These are phyloP conservation scores for Carallia pectinifolia DNA, from an alignment of 345 rosid genomes.

Conservation along the genomic window DNA sequence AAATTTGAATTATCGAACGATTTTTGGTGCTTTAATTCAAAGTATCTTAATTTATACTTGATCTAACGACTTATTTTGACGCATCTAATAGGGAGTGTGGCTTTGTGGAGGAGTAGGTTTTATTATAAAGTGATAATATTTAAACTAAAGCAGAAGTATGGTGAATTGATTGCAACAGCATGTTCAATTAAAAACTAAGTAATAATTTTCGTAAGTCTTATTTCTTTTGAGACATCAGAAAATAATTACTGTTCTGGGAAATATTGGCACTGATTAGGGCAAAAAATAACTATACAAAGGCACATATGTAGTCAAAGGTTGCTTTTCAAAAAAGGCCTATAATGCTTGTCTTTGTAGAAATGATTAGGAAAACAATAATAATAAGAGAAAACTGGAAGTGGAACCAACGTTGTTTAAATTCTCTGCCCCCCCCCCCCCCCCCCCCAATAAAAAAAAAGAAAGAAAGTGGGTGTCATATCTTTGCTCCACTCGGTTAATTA, in stretches of 20 bases:
- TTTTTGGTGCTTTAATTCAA: too few species aligned
- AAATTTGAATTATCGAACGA: too few species aligned
- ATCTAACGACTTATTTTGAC: too few species aligned
- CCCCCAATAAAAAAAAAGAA: neutral
- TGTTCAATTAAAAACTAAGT: too few species aligned
- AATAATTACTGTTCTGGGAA: neutral
- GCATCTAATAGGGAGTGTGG: too few species aligned
- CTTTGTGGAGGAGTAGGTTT: too few species aligned
- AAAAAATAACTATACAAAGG: neutral
- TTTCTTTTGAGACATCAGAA: too few species aligned
- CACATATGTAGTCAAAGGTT: neutral
- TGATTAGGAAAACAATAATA: conserved; percentile 3
- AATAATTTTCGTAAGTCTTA: too few species aligned
- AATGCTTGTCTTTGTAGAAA: conserved; percentile 9
- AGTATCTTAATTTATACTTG: too few species aligned
- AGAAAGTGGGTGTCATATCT: conserved; percentile 21
- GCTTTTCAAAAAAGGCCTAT: conserved; percentile 4
- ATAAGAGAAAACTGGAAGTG: neutral
- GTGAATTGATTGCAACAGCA: too few species aligned
- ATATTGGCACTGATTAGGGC: neutral
- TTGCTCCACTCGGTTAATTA: neutral
- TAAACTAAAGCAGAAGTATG: too few species aligned
- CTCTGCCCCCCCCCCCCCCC: neutral
- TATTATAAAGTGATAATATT: too few species aligned
- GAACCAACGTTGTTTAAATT: neutral